Evolutionary conservation across 2,329 filamentous ascomycete genomes (phyloP), one percentile per base, ranked within the genome.

Genomic region (Penicillium expansum): DNA sequence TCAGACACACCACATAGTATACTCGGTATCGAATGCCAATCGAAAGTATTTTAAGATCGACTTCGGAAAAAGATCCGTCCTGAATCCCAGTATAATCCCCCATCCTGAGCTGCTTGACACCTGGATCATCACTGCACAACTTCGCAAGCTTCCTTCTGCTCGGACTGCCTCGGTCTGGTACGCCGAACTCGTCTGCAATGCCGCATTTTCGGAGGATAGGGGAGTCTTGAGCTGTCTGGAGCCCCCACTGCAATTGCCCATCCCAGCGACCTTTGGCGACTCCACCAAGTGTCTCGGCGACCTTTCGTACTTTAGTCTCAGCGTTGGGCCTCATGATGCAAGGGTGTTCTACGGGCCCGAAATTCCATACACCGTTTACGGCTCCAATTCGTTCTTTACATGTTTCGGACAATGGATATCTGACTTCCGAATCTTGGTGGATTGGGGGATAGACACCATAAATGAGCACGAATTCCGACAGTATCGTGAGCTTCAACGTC

Each of bases 391-490:
- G 0, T 56, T 63, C 0, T 75, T 77, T 58, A 81, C 79, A 2
- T 86, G 84, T 66, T 83, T 86, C 58, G 83, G 83, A 1, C 78
- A 82, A 63, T 86, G 80, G 73, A 72, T 82, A 14, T 79, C 82
- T 38, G 82, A 86, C 62, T 80, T 85, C 49, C 74, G 80, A 13
- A 67, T 73, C 30, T 69, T 86, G 1, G 70, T 80, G 7, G 77
- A 80, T 53, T 81, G 78, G 78, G 69, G 63, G 4, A 62, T 64
- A 22, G 71, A 69, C 10, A 62, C 62, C 18, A 58, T 66, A 41
- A 54, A 69, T 1, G 57, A 64, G 3, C 67, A 72, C 47, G 57
- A 67, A 9, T 85, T 83, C 65, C 65, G 65, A 13, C 45, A 63
- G 0, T 76, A 76, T 0, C 82, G 77, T 1, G 84, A 86, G 59